Percentiles rank a stretch among this genome's conserved stretches.
phyloP scores from a whole-genome alignment of 1,284 basidiomycete species.

The Trichosporon coremiiforme region DNA sequence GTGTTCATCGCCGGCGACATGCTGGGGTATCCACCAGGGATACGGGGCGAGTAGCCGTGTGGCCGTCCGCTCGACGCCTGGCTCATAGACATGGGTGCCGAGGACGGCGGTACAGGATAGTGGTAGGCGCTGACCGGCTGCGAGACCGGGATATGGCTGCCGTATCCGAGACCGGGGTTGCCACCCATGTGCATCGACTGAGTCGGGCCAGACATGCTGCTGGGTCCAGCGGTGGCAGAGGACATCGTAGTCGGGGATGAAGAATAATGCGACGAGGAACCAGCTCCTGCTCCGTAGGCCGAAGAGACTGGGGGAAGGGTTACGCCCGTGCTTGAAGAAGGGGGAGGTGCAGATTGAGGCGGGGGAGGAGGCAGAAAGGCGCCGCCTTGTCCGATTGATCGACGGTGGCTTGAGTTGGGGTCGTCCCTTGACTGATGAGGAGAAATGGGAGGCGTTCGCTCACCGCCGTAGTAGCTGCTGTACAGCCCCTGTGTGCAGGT shows the following conservation, averaged over 20 bases:
- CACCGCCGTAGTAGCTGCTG: conserved; percentile 34
- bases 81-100: conserved; percentile 31
- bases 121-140: conserved; percentile 30
- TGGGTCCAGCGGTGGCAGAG: not conserved
- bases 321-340: conserved; percentile 21
- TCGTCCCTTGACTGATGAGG: conserved; percentile 30
- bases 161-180: conserved; percentile 24
- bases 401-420: conserved; percentile 26
- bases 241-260: conserved; percentile 6
- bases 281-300: conserved; percentile 24
- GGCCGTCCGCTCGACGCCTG: conserved; percentile 21
- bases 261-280: not conserved
- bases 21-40: conserved; percentile 28
- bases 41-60: conserved; percentile 32
- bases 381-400: conserved; percentile 29
- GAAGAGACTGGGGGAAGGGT: conserved; percentile 34
- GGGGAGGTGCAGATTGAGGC: conserved; percentile 23
- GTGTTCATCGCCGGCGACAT: conserved; percentile 30
- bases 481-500: conserved; percentile 32
- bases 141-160: conserved; percentile 27
- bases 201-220: conserved; percentile 1
- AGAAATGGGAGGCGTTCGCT: conserved; percentile 31
- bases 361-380: conserved; percentile 36
- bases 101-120: conserved; percentile 26
- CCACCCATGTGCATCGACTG: conserved; percentile 27